Evolutionary conservation across 345 rosid species (phyloP).

Genomic region (Eucalyptus curtisii): DNA sequence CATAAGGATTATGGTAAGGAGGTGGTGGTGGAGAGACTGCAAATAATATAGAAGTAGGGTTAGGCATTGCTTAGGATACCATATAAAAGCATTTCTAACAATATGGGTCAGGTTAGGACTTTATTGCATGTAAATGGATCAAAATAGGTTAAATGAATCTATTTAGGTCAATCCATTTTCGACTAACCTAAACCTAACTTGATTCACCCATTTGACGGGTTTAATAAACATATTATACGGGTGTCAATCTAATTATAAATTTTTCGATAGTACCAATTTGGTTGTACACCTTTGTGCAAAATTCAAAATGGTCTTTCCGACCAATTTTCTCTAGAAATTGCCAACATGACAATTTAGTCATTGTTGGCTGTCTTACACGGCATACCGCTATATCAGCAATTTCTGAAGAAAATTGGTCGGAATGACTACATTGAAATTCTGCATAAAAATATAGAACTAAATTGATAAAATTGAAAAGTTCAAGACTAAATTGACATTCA

Average conservation of each 20-base stretch:
- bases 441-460: neutral
- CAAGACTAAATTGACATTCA: fast-evolving
- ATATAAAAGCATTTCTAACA: no score
- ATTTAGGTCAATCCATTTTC: fast-evolving
- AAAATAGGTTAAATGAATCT: no score
- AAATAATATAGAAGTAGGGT: no score
- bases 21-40: no score
- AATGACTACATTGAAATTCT: neutral
- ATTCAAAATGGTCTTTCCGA: neutral
- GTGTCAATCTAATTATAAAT: neutral
- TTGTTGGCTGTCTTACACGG: fast-evolving
- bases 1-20: no score
- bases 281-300: no score
- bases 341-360: fast-evolving
- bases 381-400: fast-evolving
- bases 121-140: no score
- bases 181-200: no score
- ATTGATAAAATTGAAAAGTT: neutral
- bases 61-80: no score
- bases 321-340: neutral
- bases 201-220: no score
- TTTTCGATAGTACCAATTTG: neutral
- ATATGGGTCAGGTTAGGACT: fast-evolving
- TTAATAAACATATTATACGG: fast-evolving
- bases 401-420: fast-evolving